A percentile compares a stretch with the other conserved stretches of the same genome.
phyloP scores from a whole-genome alignment of 139 green algal genomes.

The Picochlorum sp. region DNA sequence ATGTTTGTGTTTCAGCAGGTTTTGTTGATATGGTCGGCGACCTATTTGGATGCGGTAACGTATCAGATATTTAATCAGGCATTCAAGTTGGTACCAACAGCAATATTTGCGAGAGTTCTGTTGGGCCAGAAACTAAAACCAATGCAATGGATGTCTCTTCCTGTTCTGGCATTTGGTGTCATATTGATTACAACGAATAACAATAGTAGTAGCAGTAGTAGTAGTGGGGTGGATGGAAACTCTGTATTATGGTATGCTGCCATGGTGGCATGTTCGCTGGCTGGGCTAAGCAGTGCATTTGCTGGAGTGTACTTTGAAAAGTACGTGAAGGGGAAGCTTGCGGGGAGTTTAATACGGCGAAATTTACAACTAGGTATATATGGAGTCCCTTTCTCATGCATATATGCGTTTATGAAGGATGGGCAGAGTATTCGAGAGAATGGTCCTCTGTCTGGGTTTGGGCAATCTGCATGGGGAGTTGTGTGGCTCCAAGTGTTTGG shows the following conservation, averaged over 20 bases:
- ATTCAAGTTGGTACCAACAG: conserved; percentile 56
- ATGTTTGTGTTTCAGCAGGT: conserved; percentile 59
- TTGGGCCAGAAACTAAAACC: conserved; percentile 41
- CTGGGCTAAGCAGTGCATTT: conserved; percentile 45
- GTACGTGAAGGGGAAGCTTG: conserved; percentile 45
- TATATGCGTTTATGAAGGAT: conserved; percentile 23
- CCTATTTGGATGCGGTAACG: conserved; percentile 47
- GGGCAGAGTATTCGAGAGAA: conserved; percentile 11
- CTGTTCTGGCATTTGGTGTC: conserved; percentile 38
- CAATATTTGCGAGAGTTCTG: conserved; percentile 44
- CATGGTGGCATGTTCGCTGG: conserved; percentile 37
- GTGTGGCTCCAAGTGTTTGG: conserved; percentile 39
- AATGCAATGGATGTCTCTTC: conserved; percentile 49
- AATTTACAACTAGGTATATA: conserved; percentile 49
- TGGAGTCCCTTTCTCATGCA: conserved; percentile 31
- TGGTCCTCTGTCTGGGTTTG: conserved; percentile 37
- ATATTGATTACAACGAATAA: conserved; percentile 44
- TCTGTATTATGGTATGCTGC: conserved; percentile 21
- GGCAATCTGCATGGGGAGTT: conserved; percentile 30
- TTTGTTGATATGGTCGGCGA: conserved; percentile 44
- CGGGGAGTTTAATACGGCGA: conserved; percentile 34
- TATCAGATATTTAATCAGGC: conserved; percentile 53
- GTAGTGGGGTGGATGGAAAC: neutral
- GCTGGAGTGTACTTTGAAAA: conserved; percentile 27
- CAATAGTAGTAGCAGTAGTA: neutral